phyloP scores from a whole-genome alignment of 1,284 basidiomycete genomes.

The Taiwanofungus camphoratus region DNA sequence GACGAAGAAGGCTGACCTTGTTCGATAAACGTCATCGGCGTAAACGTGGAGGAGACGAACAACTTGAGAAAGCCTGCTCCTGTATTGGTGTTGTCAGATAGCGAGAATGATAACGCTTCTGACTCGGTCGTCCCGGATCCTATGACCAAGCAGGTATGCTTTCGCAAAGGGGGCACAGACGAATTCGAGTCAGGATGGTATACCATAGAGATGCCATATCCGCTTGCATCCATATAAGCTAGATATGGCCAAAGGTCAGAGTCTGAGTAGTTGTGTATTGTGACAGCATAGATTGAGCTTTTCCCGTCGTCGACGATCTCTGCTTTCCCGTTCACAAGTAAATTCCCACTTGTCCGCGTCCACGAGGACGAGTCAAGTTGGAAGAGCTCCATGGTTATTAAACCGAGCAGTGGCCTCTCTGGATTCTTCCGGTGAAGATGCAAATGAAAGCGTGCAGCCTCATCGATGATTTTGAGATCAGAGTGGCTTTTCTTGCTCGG shows the following conservation, averaged over 20 bases:
- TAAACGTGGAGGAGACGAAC: constrained; percentile 39
- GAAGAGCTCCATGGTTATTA: constrained; percentile 35
- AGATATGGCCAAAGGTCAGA: constrained; percentile 41
- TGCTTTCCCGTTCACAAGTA: constrained; percentile 33
- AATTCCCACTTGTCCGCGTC: constrained; percentile 30
- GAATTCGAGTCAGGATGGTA: constrained; percentile 30
- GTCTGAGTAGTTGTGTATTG: constrained; percentile 35
- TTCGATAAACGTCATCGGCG: constrained; percentile 37
- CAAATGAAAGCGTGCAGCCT: constrained; percentile 40
- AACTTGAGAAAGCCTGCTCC: constrained; percentile 38
- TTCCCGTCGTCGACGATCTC: constrained; percentile 30
- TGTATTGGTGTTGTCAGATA: constrained; percentile 23
- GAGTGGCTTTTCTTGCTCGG: constrained; percentile 27
- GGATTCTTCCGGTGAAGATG: constrained; percentile 41
- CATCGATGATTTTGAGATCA: constrained; percentile 32
- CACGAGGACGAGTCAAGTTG: constrained; percentile 30
- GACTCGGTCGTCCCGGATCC: constrained; percentile 27
- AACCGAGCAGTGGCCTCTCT: constrained; percentile 29
- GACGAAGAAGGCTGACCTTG: constrained; percentile 22
- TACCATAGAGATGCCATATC: constrained; percentile 38
- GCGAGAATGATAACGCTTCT: constrained; percentile 29
- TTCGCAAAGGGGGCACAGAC: constrained; percentile 31
- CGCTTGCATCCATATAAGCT: constrained; percentile 41
- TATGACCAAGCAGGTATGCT: constrained; percentile 31
- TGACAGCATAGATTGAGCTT: constrained; percentile 32